Conservation (phyloP, 495 filamentous ascomycete species). For the Alectoria sarmentosa region DNA sequence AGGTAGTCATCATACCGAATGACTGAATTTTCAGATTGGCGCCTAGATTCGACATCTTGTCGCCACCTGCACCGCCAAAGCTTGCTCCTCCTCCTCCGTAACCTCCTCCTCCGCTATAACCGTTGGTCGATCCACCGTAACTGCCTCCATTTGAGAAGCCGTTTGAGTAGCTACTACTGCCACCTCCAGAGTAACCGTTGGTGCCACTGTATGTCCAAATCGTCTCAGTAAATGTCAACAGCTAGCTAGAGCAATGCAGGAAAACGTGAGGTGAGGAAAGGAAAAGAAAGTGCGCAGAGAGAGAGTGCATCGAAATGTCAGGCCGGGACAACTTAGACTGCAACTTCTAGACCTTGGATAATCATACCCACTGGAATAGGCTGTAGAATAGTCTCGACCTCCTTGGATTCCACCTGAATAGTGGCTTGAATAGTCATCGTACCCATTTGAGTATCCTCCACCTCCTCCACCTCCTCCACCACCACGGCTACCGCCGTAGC, state of each 20-base stretch:
- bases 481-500: slow-evolving; percentile 44
- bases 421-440: slow-evolving; percentile 27
- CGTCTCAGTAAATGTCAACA: slow-evolving; percentile 25
- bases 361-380: slow-evolving; percentile 36
- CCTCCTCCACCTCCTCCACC: slow-evolving; percentile 42
- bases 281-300: slow-evolving; percentile 1
- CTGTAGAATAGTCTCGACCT: slow-evolving; percentile 27
- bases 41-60: slow-evolving; percentile 91
- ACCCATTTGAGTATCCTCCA: slow-evolving; percentile 40
- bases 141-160: slow-evolving; percentile 41
- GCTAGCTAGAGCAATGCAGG: background rate
- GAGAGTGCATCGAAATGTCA: slow-evolving; percentile 17
- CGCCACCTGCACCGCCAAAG: slow-evolving; percentile 56
- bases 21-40: slow-evolving; percentile 74
- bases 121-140: slow-evolving; percentile 33
- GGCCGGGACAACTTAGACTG: slow-evolving; percentile 22
- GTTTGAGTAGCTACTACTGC: slow-evolving; percentile 45
- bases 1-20: slow-evolving; percentile 58
- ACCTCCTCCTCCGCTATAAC: slow-evolving; percentile 39
- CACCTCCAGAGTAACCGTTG: slow-evolving; percentile 35
- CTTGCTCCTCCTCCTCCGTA: slow-evolving; percentile 45
- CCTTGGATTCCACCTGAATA: slow-evolving; percentile 22
- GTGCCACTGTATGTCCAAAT: slow-evolving; percentile 36
- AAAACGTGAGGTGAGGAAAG: background rate
- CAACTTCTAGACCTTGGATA: slow-evolving; percentile 28